phyloP scores from a whole-genome alignment of 768 basidiomycete genomes.

The Hemileccinum rubropunctum region DNA sequence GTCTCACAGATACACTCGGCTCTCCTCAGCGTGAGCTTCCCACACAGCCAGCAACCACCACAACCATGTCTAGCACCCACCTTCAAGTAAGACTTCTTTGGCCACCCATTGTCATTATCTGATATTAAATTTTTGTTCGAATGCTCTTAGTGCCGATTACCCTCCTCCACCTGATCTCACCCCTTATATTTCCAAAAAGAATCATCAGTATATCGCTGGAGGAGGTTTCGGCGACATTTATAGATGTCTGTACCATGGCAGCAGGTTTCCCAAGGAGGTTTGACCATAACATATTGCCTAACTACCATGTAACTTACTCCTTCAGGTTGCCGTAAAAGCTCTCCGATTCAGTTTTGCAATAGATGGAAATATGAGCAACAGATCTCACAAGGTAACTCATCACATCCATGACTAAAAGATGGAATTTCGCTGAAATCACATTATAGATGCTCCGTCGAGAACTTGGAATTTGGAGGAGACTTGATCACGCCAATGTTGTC shows the following conservation, averaged over 20 bases:
- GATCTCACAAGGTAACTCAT: not conserved
- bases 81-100: too few relatives aligned
- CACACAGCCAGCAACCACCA: too few relatives aligned
- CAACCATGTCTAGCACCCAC: too few relatives aligned
- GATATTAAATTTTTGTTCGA: too few relatives aligned
- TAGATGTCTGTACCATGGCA: not conserved
- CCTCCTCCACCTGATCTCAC: constrained; percentile 3
- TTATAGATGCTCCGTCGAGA: constrained; percentile 3
- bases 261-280: not conserved
- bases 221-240: constrained; percentile 7
- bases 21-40: too few relatives aligned
- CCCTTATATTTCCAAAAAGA: not conserved
- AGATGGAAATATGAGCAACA: not conserved
- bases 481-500: constrained; percentile 4
- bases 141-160: not conserved
- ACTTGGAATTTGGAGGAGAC: constrained; percentile 9
- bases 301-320: not conserved
- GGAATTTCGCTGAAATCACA: not conserved
- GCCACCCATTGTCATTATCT: too few relatives aligned
- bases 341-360: not conserved
- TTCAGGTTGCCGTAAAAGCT: constrained; percentile 6
- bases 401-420: too few relatives aligned
- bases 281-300: not conserved
- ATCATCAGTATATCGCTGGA: not conserved
- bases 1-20: too few relatives aligned